These are phyloP conservation scores for Calonectria pauciramosa DNA, from an alignment of 2,329 filamentous ascomycete genomes.

Conservation along the genomic window DNA sequence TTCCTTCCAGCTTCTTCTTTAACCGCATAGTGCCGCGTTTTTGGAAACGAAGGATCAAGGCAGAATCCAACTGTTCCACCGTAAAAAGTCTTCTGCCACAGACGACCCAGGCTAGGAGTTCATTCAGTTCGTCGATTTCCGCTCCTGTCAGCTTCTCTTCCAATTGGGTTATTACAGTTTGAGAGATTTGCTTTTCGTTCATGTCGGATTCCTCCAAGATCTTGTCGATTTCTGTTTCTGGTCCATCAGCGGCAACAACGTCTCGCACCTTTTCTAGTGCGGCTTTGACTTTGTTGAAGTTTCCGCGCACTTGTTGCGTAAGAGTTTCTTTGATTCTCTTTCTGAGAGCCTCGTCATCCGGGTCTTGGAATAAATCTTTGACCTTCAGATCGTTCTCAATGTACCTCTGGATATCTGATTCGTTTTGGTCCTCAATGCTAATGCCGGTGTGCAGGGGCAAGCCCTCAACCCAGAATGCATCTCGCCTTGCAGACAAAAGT, in stretches of 20 bases:
- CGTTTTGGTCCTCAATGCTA: background rate
- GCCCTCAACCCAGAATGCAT: background rate
- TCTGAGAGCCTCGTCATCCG: background rate
- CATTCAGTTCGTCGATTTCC: background rate
- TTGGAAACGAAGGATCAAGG: background rate
- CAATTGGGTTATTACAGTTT: background rate
- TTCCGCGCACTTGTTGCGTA: background rate
- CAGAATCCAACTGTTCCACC: background rate
- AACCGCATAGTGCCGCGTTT: background rate
- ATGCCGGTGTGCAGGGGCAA: background rate
- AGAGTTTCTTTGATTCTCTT: background rate
- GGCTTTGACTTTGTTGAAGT: conserved; percentile 2
- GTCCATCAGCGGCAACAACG: background rate
- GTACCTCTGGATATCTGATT: background rate
- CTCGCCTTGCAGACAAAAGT: background rate
- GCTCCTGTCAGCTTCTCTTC: background rate
- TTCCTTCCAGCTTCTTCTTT: background rate
- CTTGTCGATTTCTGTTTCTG: conserved; percentile 2
- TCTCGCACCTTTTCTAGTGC: background rate
- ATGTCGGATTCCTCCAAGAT: background rate
- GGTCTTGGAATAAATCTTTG: background rate
- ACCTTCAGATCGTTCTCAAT: background rate
- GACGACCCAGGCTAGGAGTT: background rate
- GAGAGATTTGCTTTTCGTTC: background rate
- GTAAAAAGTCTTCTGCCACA: background rate